Base-by-base conservation (phyloP, 2,329 filamentous ascomycete species). In the Aspergillus felis region DNA sequence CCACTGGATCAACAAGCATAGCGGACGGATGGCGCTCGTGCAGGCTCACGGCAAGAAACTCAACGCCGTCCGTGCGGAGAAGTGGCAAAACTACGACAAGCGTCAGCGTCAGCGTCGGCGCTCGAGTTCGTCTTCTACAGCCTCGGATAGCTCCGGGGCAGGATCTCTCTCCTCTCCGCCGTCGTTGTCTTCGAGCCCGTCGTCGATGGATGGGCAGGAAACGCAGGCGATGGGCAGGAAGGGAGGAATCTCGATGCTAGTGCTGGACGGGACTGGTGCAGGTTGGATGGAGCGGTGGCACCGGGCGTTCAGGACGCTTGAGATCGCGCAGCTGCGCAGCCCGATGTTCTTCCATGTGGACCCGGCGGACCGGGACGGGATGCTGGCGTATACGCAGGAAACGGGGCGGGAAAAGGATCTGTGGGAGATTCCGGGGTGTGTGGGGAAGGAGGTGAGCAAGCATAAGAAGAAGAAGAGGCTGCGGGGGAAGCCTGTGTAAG, bases 281-380 rank as follows among this genome's bases (percentile, higher is more conserved):
- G 67, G 76, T 48, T 93, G 89, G 89, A 84, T 93, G 79, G 74
- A 81, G 9, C 80, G 84, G 44, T 93, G 90, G 90, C 84, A 89
- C 48, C 76, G 79, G 14, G 80, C 88, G 3, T 93, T 93, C 73
- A 77, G 80, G 32, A 83, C 82, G 2, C 84, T 91, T 48, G 82
- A 86, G 51, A 93, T 93, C 50, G 79, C 82, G 1, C 84, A 92
- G 65, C 76, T 94, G 42, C 81, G 90, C 17, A 92, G 88, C 63
- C 90, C 89, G 0, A 89, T 93, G 87, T 89, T 92, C 66, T 93
- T 91, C 76, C 90, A 94, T 67, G 80, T 90, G 14, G 89, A 93
- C 66, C 90, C 90, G 0, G 79, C 83, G 1, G 89, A 93, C 71
- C 80, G 89, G 1, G 90, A 93, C 74, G 87, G 87, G 0, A 75